Base-by-base conservation (phyloP, 2,329 filamentous ascomycete genomes). In the Aspergillus novofumigatus region DNA sequence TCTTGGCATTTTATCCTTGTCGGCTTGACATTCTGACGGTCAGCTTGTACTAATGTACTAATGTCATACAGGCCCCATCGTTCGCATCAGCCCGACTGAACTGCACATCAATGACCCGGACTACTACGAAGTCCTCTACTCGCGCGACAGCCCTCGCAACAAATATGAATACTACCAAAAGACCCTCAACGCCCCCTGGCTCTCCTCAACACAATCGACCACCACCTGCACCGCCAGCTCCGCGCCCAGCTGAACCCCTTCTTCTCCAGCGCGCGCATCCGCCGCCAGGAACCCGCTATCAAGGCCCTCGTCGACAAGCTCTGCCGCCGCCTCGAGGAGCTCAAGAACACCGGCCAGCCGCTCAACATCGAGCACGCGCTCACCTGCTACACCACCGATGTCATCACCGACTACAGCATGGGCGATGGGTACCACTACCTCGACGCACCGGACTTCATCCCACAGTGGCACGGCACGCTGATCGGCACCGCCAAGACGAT, bases 371-470 rank as follows among this genome's bases (percentile, higher is more conserved):
- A 69, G 38, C 58, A 69, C 55, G 67, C 73, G 0, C 77, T 75
- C 51, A 74, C 71, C 23, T 76, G 75, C 21, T 68, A 76, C 49
- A 75, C 75, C 1, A 77, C 77, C 32, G 78, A 80, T 32, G 72
- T 80, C 48, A 77, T 81, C 60, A 77, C 76, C 58, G 70, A 77
- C 53, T 79, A 78, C 57, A 67, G 66, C n/a, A 66, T 72, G 63
- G 65, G 66, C n/a, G 53, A 63, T 14, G 63, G 62, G 1, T 72
- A 66, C 47, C 59, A 68, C 53, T 72, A 70, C 61, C 63, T 74
- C 8, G 69, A 72, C 26, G 61, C 64, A 7, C 62, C 67, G 1
- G 68, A 71, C 38, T 73, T 70, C 25, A 59, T 62, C 17, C 68
- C 69, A 4, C 61, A 66, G 28, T 73, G 70, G 70, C 62, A 65